These are phyloP conservation scores for Ophiostoma perfectum DNA, from an alignment of 2,329 filamentous ascomycete species.

Conservation along the genomic window DNA sequence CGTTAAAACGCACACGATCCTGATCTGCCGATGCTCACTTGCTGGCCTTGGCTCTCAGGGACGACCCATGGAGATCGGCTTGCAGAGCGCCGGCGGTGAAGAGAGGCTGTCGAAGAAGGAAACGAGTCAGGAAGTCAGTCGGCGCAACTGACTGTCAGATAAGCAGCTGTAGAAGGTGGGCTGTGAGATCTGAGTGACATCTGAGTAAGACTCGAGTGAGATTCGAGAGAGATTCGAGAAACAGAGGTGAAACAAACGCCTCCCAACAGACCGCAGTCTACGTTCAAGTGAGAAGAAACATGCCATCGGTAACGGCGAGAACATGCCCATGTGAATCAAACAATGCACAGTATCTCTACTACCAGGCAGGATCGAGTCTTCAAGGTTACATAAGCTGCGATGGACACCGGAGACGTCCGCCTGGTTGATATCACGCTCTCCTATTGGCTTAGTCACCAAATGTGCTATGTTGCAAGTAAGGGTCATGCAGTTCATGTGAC, in stretches of 20 bases:
- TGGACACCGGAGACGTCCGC: too few relatives aligned
- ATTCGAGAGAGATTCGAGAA: neutral
- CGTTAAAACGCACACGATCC: neutral
- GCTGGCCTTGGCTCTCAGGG: neutral
- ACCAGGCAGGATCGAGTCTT: too few relatives aligned
- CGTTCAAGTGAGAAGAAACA: neutral
- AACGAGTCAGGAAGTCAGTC: neutral
- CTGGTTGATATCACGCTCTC: too few relatives aligned
- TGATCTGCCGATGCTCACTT: neutral
- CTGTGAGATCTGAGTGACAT: too few relatives aligned
- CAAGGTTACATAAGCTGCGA: too few relatives aligned
- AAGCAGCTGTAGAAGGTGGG: too few relatives aligned
- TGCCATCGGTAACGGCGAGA: neutral
- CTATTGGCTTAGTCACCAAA: too few relatives aligned
- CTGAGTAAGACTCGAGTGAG: neutral
- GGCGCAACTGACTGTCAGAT: neutral
- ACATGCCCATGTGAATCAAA: neutral
- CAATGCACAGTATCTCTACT: too few relatives aligned
- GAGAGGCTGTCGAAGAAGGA: neutral
- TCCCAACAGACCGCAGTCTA: neutral
- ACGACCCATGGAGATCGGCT: neutral
- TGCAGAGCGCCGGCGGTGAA: neutral
- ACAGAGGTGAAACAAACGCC: neutral
- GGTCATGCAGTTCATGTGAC: too few relatives aligned
- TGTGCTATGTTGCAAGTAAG: too few relatives aligned